phyloP scores from a whole-genome alignment of 208 protist genomes.

The Leishmania tropica region DNA sequence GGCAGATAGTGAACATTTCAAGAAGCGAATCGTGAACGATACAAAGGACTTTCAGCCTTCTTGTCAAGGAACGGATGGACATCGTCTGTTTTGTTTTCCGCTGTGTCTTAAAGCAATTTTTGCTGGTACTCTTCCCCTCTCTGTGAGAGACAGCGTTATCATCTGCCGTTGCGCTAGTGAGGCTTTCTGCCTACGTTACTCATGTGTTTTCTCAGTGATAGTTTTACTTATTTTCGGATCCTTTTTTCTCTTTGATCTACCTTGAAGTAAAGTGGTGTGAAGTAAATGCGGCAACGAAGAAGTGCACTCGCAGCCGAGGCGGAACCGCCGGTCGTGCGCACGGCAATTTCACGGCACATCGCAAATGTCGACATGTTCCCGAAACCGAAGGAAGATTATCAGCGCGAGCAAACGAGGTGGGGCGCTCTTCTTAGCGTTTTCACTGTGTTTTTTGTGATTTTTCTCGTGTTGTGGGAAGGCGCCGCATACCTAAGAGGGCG shows the following conservation, averaged over 20 bases:
- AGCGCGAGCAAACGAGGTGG: slow-evolving; percentile 47
- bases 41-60: background rate
- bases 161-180: too few species aligned
- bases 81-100: background rate
- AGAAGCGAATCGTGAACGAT: background rate
- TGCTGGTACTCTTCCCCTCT: background rate
- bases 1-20: background rate
- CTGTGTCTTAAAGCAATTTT: background rate
- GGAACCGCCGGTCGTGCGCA: background rate
- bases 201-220: too few species aligned
- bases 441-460: slow-evolving; percentile 41
- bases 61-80: background rate
- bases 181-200: too few species aligned
- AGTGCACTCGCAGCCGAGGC: background rate
- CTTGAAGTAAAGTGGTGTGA: too few species aligned
- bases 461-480: slow-evolving; percentile 64
- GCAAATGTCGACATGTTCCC: slow-evolving; percentile 59
- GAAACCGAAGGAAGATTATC: slow-evolving; percentile 71
- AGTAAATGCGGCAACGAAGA: slow-evolving; percentile 16
- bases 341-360: slow-evolving; percentile 35
- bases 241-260: too few species aligned
- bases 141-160: too few species aligned
- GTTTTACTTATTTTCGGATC: too few species aligned
- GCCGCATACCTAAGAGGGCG: slow-evolving; percentile 48
- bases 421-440: slow-evolving; percentile 56